These are phyloP conservation scores for Nothophytophthora sp. DNA, from an alignment of 352 stramenopile genomes.

Conservation along the genomic window DNA sequence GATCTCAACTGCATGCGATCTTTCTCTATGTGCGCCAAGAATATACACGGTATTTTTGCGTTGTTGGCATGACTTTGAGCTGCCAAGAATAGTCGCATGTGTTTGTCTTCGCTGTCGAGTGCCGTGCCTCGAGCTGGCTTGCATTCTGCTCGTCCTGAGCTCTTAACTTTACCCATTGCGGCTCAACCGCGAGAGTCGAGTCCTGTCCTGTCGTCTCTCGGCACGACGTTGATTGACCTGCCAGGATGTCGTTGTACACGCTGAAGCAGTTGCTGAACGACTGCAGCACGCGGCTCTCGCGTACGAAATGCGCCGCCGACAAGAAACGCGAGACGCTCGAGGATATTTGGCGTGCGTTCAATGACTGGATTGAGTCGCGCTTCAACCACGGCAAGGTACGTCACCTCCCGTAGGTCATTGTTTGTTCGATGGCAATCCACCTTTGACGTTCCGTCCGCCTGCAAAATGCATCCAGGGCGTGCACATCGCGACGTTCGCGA, in stretches of 20 bases:
- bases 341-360: conserved; percentile 70
- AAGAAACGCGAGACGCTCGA: conserved; percentile 76
- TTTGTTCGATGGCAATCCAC: neutral
- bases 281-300: conserved; percentile 57
- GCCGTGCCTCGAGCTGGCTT: no score
- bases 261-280: conserved; percentile 75
- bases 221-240: no score
- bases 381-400: conserved; percentile 66
- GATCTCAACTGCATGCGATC: no score
- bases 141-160: no score
- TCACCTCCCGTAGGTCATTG: neutral
- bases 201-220: neutral
- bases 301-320: conserved; percentile 54
- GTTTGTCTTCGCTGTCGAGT: no score
- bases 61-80: no score
- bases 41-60: no score
- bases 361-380: conserved; percentile 77
- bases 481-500: conserved; percentile 76
- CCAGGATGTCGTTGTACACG: conserved; percentile 73
- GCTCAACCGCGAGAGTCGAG: neutral
- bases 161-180: neutral
- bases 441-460: conserved; percentile 1
- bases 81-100: no score
- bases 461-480: conserved; percentile 44
- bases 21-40: no score